Evolutionary conservation across 2,329 filamentous ascomycete genomes (phyloP).

Genomic region (Verruconis gallopava): DNA sequence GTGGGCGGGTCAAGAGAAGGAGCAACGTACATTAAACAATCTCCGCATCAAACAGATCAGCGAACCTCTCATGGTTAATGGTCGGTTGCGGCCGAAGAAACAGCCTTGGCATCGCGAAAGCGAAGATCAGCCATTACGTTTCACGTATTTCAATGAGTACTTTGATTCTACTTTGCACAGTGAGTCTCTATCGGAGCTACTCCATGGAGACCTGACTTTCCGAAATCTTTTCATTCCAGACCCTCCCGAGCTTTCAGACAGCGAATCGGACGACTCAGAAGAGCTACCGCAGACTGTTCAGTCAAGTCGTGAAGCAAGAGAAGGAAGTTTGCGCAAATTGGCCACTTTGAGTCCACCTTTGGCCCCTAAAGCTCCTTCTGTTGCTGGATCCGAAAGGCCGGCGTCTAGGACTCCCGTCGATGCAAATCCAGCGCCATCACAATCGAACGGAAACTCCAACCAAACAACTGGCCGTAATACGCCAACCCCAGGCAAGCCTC

Average conservation of each 20-base stretch:
- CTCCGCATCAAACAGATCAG: slow-evolving; percentile 82
- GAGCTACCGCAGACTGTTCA: too few relatives aligned
- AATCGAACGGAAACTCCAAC: not conserved
- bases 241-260: slow-evolving; percentile 44
- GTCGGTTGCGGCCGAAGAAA: slow-evolving; percentile 64
- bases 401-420: not conserved
- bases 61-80: slow-evolving; percentile 85
- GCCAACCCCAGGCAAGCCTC: slow-evolving; percentile 10
- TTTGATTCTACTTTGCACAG: slow-evolving; percentile 93
- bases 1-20: slow-evolving; percentile 84
- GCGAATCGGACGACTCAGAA: slow-evolving; percentile 53
- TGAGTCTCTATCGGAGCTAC: slow-evolving; percentile 83
- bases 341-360: slow-evolving; percentile 1
- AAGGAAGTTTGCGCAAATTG: not conserved
- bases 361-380: not conserved
- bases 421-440: not conserved
- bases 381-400: not conserved
- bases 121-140: slow-evolving; percentile 83
- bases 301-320: not conserved
- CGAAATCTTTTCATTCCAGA: slow-evolving; percentile 84
- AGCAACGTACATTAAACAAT: slow-evolving; percentile 63
- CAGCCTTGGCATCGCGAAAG: slow-evolving; percentile 77
- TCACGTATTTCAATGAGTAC: slow-evolving; percentile 98
- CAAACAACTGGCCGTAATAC: slow-evolving; percentile 8
- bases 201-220: slow-evolving; percentile 75